Conservation (phyloP, 345 rosid genomes). For the Gossypioides kirkii region DNA sequence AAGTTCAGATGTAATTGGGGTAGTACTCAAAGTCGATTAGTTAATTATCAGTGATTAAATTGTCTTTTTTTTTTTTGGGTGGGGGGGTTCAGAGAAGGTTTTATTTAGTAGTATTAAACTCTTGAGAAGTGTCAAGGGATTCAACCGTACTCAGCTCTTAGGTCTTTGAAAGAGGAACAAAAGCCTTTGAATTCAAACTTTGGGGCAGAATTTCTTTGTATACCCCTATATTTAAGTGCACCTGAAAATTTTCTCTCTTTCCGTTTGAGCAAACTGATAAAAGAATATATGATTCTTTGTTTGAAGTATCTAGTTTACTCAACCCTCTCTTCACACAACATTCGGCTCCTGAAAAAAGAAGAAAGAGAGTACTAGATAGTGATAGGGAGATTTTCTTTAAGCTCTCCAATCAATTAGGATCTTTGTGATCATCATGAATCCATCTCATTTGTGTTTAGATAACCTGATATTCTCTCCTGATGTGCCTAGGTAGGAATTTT, state of each 20-base stretch:
- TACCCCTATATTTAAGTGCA: not conserved
- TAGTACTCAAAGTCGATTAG: not conserved
- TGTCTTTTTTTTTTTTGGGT: not conserved
- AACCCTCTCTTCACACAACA: not conserved
- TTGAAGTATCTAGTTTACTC: not conserved
- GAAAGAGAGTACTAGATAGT: not conserved
- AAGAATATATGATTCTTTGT: not conserved
- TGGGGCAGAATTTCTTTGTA: not conserved
- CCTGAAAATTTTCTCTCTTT: not conserved
- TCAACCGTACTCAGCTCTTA: not conserved
- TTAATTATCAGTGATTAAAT: conserved; percentile 10
- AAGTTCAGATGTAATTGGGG: conserved; percentile 5
- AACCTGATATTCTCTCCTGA: not conserved
- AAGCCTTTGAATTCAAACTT: not conserved
- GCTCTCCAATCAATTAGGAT: not conserved
- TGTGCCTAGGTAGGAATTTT: not conserved
- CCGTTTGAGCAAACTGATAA: not conserved
- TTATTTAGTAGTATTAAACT: conserved; percentile 11
- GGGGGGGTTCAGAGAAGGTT: conserved; percentile 5
- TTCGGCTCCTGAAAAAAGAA: not conserved
- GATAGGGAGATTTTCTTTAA: not conserved
- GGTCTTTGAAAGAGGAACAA: not conserved
- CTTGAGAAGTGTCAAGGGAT: not conserved
- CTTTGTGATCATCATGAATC: not conserved
- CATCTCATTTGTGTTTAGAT: not conserved